Evolutionary conservation across 768 basidiomycete genomes (phyloP).

Genomic region (Roridomyces roridus): DNA sequence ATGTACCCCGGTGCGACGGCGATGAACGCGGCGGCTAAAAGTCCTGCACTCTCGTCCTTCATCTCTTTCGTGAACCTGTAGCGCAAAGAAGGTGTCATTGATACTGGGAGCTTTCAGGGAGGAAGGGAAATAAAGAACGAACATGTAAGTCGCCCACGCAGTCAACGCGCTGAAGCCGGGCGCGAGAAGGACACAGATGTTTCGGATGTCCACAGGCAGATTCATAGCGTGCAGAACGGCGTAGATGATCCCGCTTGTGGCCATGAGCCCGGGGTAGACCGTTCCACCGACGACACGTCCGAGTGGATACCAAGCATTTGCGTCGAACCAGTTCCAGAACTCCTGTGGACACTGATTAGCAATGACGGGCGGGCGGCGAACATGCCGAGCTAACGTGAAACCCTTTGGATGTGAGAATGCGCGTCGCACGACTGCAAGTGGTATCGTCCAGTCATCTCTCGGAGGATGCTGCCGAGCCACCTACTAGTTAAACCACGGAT

Average conservation of each 20-base stretch:
- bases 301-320: constrained; percentile 98
- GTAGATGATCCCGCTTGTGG: constrained; percentile 97
- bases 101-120: background rate
- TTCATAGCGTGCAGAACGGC: constrained; percentile 86
- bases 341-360: constrained; percentile 56
- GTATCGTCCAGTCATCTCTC: constrained; percentile 13
- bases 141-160: constrained; percentile 97
- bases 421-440: constrained; percentile 82
- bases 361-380: background rate
- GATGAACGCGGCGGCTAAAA: constrained; percentile 98
- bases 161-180: constrained; percentile 97
- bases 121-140: no score
- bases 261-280: constrained; percentile 99
- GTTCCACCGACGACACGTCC: constrained; percentile 99
- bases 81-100: background rate
- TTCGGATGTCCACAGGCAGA: constrained; percentile 96
- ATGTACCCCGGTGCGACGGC: constrained; percentile 98
- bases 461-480: constrained; percentile 38
- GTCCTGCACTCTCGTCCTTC: constrained; percentile 93
- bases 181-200: constrained; percentile 95
- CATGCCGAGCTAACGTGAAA: constrained; percentile 79
- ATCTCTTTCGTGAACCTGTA: constrained; percentile 95
- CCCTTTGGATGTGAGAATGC: constrained; percentile 87
- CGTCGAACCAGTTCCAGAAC: constrained; percentile 99
- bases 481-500: constrained; percentile 99